A percentile compares a stretch with the other conserved stretches of the same genome.
Evolutionary conservation across 345 rosid species (phyloP).

Genomic region (Lagerstroemia speciosa): DNA sequence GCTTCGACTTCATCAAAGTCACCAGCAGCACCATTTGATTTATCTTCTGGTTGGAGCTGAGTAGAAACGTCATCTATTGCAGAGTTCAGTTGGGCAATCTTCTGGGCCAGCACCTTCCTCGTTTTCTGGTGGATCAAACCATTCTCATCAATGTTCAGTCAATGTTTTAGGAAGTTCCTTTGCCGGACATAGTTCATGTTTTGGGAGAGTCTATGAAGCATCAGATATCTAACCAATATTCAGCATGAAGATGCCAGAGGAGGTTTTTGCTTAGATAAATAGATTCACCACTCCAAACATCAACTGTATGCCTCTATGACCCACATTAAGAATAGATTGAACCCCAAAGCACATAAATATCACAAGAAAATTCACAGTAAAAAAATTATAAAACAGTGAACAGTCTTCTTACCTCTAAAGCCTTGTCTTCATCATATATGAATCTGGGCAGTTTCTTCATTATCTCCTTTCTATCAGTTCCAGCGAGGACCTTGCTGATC

Average conservation of each 20-base stretch:
- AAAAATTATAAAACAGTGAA: not conserved
- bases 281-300: not conserved
- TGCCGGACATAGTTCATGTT: not conserved
- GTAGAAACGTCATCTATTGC: slow-evolving; percentile 78
- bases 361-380: not conserved
- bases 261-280: not conserved
- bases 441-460: slow-evolving; percentile 94
- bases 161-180: not conserved
- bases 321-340: not conserved
- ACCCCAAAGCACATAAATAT: not conserved
- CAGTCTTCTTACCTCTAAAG: slow-evolving; percentile 58
- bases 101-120: slow-evolving; percentile 59
- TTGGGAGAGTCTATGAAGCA: not conserved
- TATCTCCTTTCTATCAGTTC: slow-evolving; percentile 70
- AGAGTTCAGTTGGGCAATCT: slow-evolving; percentile 78
- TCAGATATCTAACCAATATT: not conserved
- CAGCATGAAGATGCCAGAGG: not conserved
- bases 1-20: slow-evolving; percentile 62
- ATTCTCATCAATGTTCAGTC: not conserved
- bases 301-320: not conserved
- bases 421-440: slow-evolving; percentile 94
- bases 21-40: slow-evolving; percentile 46
- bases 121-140: slow-evolving; percentile 47
- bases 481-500: slow-evolving; percentile 82
- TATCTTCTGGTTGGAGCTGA: slow-evolving; percentile 61